phyloP scores from a whole-genome alignment of 805 yeast genomes.

The Naumovozyma castellii region DNA sequence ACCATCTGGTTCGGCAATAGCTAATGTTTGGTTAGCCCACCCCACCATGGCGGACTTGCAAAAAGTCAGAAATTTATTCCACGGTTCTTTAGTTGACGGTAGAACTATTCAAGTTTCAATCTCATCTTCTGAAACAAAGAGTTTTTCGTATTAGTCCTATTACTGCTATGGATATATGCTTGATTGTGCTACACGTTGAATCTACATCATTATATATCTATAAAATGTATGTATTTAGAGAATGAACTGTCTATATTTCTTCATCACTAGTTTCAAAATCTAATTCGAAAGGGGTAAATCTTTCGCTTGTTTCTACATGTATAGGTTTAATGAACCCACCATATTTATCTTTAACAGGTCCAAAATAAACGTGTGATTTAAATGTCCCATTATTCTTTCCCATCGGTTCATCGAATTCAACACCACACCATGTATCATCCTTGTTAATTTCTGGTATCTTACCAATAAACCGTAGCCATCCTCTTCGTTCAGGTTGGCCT shows the following conservation, averaged over 20 bases:
- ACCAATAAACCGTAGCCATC: conserved; percentile 66
- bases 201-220: no score
- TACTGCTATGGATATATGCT: no score
- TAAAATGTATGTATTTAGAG: neutral
- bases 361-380: conserved; percentile 51
- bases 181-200: neutral
- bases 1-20: conserved; percentile 33
- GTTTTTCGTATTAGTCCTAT: conserved; percentile 1
- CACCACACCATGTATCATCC: conserved; percentile 66
- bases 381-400: conserved; percentile 82
- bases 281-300: conserved; percentile 35
- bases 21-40: conserved; percentile 29
- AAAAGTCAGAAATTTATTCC: conserved; percentile 26
- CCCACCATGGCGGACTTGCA: conserved; percentile 21
- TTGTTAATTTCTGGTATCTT: conserved; percentile 43
- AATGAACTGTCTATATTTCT: conserved; percentile 22
- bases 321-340: conserved; percentile 75
- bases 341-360: conserved; percentile 41
- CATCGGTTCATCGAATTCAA: conserved; percentile 73
- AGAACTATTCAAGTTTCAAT: conserved; percentile 31
- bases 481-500: conserved; percentile 40
- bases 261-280: conserved; percentile 37
- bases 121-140: conserved; percentile 12
- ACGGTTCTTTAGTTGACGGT: conserved; percentile 43
- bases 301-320: conserved; percentile 56